Conservation (phyloP, 768 basidiomycete species). For the Rhizopogon vinicolor region DNA sequence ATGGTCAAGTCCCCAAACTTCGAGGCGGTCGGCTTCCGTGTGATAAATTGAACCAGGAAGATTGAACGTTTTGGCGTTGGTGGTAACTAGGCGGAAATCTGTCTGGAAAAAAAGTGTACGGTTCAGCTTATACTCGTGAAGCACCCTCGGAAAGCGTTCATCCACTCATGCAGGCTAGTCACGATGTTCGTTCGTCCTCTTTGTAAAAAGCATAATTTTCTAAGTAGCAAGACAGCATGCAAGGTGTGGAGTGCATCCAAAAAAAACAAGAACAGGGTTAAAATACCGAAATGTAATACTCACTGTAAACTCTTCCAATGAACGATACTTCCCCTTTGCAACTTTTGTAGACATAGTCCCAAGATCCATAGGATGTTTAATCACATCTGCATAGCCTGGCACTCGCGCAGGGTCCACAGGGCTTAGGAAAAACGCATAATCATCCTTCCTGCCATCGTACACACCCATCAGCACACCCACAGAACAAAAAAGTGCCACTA, state of each 20-base stretch:
- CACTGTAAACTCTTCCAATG: slow-evolving; percentile 76
- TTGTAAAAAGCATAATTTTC: not conserved
- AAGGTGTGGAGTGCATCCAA: not conserved
- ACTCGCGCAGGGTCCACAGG: slow-evolving; percentile 63
- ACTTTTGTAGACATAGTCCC: slow-evolving; percentile 84
- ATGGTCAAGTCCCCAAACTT: slow-evolving; percentile 67
- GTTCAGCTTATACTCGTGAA: slow-evolving; percentile 9
- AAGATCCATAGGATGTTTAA: slow-evolving; percentile 90
- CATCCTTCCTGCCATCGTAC: slow-evolving; percentile 58
- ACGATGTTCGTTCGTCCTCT: not conserved
- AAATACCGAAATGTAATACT: slow-evolving; percentile 19
- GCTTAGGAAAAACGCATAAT: slow-evolving; percentile 76
- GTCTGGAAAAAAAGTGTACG: slow-evolving; percentile 30
- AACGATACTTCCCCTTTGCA: slow-evolving; percentile 68
- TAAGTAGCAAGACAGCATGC: not conserved
- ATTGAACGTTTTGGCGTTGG: slow-evolving; percentile 75
- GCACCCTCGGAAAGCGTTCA: no score
- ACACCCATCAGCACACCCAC: slow-evolving; percentile 5
- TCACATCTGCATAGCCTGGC: slow-evolving; percentile 58
- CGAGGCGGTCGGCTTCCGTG: slow-evolving; percentile 68
- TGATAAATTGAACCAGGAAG: slow-evolving; percentile 70
- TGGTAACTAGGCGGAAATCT: slow-evolving; percentile 68
- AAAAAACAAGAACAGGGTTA: not conserved
- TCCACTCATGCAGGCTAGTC: not conserved
- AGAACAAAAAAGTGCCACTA: not conserved